Percentiles rank a stretch among this genome's conserved stretches.
Conservation (phyloP, 2,329 filamentous ascomycete genomes). For the Bipolaris victoriae region DNA sequence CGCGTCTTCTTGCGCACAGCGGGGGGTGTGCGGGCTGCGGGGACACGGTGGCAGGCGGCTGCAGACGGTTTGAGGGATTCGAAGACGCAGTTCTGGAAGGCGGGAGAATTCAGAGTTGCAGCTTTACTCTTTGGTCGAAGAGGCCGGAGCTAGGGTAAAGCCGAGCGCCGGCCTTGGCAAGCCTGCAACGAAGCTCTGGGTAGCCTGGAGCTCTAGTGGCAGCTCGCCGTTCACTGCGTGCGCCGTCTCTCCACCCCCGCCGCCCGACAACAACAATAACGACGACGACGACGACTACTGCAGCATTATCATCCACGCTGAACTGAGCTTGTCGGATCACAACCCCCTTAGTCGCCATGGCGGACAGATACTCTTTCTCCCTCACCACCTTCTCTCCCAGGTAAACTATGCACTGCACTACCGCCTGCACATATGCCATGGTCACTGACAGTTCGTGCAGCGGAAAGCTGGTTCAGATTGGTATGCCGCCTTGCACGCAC, state of each 20-base stretch:
- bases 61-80: conserved; percentile 16
- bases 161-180: conserved; percentile 27
- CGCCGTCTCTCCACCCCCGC: conserved; percentile 21
- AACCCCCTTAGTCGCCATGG: conserved; percentile 65
- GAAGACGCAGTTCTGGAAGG: conserved; percentile 25
- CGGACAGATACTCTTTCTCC: conserved; percentile 98
- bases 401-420: conserved; percentile 60
- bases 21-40: conserved; percentile 31
- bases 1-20: conserved; percentile 22
- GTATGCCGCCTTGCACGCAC: conserved; percentile 56
- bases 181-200: conserved; percentile 27
- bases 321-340: background rate
- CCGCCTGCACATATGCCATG: conserved; percentile 32
- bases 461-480: conserved; percentile 99
- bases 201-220: conserved; percentile 44
- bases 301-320: conserved; percentile 6
- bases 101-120: conserved; percentile 18
- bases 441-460: conserved; percentile 63
- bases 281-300: background rate
- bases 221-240: conserved; percentile 27
- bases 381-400: conserved; percentile 99
- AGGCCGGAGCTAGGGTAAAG: conserved; percentile 18
- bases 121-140: conserved; percentile 10
- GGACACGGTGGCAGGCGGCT: conserved; percentile 41
- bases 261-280: background rate